Evolutionary conservation across 176 grass and related monocot genomes (phyloP).

Genomic region (Tillandsia fasciculata): DNA sequence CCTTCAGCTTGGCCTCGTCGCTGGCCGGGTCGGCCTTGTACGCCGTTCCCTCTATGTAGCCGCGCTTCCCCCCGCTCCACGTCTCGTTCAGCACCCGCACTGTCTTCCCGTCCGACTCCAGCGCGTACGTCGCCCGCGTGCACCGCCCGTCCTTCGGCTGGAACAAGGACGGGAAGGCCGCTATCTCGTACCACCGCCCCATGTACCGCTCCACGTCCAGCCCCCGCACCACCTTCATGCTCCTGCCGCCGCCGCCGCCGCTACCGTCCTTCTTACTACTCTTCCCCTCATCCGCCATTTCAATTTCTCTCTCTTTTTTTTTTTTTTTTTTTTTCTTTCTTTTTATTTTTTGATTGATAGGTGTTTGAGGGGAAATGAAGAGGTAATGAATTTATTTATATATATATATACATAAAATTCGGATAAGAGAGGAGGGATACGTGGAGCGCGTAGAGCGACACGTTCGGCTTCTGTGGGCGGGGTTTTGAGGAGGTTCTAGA

Average conservation of each 20-base stretch:
- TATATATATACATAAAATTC: constrained; percentile 30
- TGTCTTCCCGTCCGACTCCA: constrained; percentile 51
- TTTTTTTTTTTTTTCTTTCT: background rate
- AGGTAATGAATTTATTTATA: no score
- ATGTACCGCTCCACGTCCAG: constrained; percentile 71
- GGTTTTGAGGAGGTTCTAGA: no score
- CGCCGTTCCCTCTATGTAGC: constrained; percentile 68
- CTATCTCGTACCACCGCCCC: constrained; percentile 96
- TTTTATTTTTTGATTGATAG: background rate
- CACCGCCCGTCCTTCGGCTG: constrained; percentile 61
- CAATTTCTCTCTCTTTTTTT: background rate
- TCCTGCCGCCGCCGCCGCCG: constrained; percentile 8
- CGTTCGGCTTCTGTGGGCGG: no score
- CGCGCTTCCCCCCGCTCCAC: constrained; percentile 54
- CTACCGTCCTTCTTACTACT: background rate
- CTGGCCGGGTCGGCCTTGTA: constrained; percentile 60
- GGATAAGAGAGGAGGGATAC: background rate
- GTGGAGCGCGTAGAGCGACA: background rate
- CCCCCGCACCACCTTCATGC: constrained; percentile 57
- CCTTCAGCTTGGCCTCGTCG: constrained; percentile 95
- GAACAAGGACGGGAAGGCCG: constrained; percentile 59
- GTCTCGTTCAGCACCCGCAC: constrained; percentile 92
- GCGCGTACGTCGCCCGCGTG: constrained; percentile 74
- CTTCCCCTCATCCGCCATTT: no score
- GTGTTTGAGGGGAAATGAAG: constrained; percentile 2